Conservation (phyloP, 768 basidiomycete genomes). For the Auricularia sp. region DNA sequence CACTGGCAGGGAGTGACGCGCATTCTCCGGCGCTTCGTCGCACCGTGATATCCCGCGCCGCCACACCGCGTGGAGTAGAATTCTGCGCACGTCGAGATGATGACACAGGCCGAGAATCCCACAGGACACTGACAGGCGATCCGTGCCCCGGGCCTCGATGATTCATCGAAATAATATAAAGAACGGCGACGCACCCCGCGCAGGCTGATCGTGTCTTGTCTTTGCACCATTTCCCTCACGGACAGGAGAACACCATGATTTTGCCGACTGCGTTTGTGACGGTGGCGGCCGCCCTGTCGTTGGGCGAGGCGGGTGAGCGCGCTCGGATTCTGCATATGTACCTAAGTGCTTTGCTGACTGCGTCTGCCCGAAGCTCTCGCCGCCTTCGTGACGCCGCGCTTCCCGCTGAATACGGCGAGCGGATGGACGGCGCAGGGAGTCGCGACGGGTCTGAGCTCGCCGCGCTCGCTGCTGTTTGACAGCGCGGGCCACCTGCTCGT, state of each 20-base stretch:
- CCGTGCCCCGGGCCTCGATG: too few relatives aligned
- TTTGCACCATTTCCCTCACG: too few relatives aligned
- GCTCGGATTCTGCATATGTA: too few relatives aligned
- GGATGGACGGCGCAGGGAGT: neutral
- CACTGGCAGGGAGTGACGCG: neutral
- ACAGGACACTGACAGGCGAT: neutral
- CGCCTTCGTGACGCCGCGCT: neutral
- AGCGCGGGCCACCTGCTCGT: neutral
- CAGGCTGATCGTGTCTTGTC: too few relatives aligned
- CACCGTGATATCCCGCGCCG: neutral
- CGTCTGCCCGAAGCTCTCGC: neutral
- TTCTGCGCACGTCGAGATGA: neutral
- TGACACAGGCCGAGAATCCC: neutral
- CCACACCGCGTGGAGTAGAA: too few relatives aligned
- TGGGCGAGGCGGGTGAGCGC: too few relatives aligned
- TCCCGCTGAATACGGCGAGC: neutral
- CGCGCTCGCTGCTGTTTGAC: neutral
- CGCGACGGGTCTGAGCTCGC: neutral
- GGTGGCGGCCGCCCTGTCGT: too few relatives aligned
- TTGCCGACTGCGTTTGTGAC: too few relatives aligned
- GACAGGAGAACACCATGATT: too few relatives aligned
- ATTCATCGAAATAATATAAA: too few relatives aligned
- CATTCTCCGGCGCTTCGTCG: neutral
- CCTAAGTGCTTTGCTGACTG: too few relatives aligned
- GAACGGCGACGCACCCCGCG: too few relatives aligned